phyloP scores from a whole-genome alignment of 345 rosid species.

The Ailanthus altissimus region DNA sequence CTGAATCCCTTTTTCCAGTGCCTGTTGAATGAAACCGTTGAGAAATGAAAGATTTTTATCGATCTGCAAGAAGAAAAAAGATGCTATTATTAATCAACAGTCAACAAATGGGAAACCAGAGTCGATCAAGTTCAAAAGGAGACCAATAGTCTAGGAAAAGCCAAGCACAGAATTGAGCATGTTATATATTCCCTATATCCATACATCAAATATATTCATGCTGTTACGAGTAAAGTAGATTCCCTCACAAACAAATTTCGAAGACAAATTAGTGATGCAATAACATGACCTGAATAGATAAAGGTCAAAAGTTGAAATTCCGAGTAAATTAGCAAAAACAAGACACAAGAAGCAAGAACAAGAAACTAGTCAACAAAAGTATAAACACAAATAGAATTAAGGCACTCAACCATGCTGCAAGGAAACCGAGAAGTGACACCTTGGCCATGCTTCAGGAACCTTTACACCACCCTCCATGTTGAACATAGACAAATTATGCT shows the following conservation, averaged over 20 bases:
- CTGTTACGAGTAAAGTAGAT: background rate
- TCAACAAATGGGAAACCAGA: background rate
- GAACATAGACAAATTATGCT: background rate
- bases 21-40: conserved; percentile 60
- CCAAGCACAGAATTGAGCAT: background rate
- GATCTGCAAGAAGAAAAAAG: conserved; percentile 51
- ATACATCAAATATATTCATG: background rate
- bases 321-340: background rate
- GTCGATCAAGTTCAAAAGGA: background rate
- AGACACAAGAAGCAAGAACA: background rate
- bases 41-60: conserved; percentile 84
- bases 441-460: background rate
- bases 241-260: background rate
- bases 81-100: background rate
- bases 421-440: background rate
- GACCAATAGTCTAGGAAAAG: background rate
- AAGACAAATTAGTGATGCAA: background rate
- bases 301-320: background rate
- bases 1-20: conserved; percentile 78
- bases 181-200: background rate
- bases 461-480: too few species aligned
- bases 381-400: background rate
- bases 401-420: background rate
- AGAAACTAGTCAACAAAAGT: background rate
- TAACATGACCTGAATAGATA: background rate